These are phyloP conservation scores for Jackrogersella multiformis DNA, from an alignment of 495 filamentous ascomycete genomes.

Conservation along the genomic window DNA sequence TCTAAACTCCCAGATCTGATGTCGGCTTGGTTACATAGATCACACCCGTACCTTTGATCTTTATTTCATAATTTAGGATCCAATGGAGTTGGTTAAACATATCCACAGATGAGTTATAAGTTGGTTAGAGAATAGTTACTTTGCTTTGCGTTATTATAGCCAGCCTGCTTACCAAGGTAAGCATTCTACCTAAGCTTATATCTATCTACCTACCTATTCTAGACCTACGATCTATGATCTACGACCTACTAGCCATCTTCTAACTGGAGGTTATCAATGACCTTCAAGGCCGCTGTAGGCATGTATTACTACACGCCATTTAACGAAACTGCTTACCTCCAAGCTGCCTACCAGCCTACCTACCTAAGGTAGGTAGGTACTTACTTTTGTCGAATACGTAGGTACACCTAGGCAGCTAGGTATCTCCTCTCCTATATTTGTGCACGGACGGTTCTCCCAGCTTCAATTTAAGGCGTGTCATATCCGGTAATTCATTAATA, in stretches of 20 bases:
- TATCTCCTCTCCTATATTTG: background rate
- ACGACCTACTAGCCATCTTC: too few species aligned
- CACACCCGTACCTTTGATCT: slow-evolving; percentile 13
- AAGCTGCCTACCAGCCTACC: too few species aligned
- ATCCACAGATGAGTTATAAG: background rate
- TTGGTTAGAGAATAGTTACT: too few species aligned
- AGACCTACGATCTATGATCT: background rate
- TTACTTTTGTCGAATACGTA: background rate
- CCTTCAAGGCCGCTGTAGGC: background rate
- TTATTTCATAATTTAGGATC: background rate
- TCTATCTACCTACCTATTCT: background rate
- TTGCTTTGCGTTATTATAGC: too few species aligned
- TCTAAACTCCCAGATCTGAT: slow-evolving; percentile 11
- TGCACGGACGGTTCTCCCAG: slow-evolving; percentile 3
- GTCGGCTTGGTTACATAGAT: background rate
- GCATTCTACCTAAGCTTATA: too few species aligned
- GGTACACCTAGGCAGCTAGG: too few species aligned
- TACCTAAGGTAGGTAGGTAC: background rate
- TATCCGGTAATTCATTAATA: slow-evolving; percentile 24
- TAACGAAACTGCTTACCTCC: too few species aligned
- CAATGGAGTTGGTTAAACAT: slow-evolving; percentile 4
- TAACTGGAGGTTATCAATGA: too few species aligned
- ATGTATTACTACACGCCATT: slow-evolving; percentile 19
- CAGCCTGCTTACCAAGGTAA: background rate
- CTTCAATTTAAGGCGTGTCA: slow-evolving; percentile 2